Base-by-base conservation (phyloP, 305 asterid genomes). In the Fraxinus paxiana region DNA sequence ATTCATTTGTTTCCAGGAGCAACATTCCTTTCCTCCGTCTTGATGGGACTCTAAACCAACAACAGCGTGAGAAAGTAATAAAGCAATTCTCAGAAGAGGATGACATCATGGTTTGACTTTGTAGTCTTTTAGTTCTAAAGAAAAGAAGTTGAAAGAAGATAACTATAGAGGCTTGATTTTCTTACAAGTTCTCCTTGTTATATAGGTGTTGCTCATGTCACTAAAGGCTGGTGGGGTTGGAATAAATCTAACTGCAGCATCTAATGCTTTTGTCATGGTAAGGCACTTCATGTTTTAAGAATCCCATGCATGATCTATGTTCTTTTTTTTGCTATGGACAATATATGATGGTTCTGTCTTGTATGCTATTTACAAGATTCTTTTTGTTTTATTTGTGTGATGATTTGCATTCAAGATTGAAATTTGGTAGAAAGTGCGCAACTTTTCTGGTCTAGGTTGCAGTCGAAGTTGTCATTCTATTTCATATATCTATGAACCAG, bases 161-260 rank as follows among this genome's bases (percentile, higher is more conserved):
- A 77, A 76, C 2, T 46, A 41, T n/a, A 26, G 65, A 72, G 73
- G 22, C 73, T 30, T 37, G 56, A 20, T 37, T 30, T n/a, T 73
- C 78, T 65, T 81, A 48, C 61, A 59, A 46, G 54, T 37, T 59
- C 22, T 67, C 35, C 26, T 76, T 76, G 59, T 77, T 80, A 70
- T 80, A 48, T 87, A 93, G 98, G 98, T 95, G 81, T 80, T 96
- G 84, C 93, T 96, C 76, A 94, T 96, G 98, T 96, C 99, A 43
- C 88, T 96, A 84, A 96, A 96, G 89, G 98, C 98, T 74, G 99
- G 99, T 81, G 99, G 99, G 71, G 99, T 96, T 80, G 98, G 98
- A 82, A 92, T 96, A 75, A 96, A 96, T 85, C 92, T 96, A 73
- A 96, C 99, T 6, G 97, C 97, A 75, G 99, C 99, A 73, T 92